Evolutionary conservation across 2,329 filamentous ascomycete genomes (phyloP).

Genomic region (Teratosphaeria nubilosa): DNA sequence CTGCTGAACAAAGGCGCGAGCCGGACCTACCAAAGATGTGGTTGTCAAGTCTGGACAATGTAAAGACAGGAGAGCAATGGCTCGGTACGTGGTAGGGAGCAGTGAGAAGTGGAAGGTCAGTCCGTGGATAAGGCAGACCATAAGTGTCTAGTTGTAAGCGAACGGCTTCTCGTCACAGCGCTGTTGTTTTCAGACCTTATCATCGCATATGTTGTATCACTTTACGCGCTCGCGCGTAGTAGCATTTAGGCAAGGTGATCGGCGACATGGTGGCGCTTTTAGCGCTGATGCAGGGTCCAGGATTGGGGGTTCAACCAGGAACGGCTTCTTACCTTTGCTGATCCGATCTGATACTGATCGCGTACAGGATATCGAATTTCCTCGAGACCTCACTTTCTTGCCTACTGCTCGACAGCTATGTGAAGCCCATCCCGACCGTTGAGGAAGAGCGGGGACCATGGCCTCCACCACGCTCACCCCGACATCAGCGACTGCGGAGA

Average conservation of each 20-base stretch:
- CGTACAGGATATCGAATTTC: background rate
- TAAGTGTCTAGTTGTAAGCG: background rate
- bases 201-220: background rate
- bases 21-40: too few species aligned
- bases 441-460: background rate
- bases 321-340: background rate
- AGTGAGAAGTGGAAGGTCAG: background rate
- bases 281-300: background rate
- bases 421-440: background rate
- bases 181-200: background rate
- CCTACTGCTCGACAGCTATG: background rate
- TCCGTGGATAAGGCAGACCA: background rate
- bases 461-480: conserved; percentile 28
- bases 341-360: background rate
- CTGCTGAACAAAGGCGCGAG: too few species aligned
- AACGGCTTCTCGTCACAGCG: background rate
- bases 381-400: too few species aligned
- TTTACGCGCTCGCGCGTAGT: background rate
- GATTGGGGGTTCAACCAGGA: background rate
- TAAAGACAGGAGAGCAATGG: background rate
- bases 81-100: background rate
- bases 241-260: background rate
- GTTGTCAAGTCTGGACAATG: too few species aligned
- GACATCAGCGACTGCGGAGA: conserved; percentile 30
- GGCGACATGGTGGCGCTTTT: background rate